Conservation (phyloP, 2,329 filamentous ascomycete species). For the Fusarium secorum region DNA sequence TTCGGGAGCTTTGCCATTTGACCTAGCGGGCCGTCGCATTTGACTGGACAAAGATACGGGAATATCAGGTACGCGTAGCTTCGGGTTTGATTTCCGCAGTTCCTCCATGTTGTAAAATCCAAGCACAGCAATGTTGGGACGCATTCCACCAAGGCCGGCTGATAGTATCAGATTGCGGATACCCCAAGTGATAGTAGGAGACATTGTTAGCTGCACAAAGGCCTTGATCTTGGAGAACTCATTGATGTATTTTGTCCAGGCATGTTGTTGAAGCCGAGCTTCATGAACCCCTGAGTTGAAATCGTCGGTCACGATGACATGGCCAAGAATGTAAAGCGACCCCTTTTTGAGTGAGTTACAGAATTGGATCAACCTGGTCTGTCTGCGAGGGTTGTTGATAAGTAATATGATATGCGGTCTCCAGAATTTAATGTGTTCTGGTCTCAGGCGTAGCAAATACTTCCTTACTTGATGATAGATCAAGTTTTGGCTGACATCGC, state of each 20-base stretch:
- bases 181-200: constrained; percentile 84
- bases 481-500: constrained; percentile 86
- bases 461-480: constrained; percentile 89
- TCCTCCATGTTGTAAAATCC: constrained; percentile 85
- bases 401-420: constrained; percentile 85
- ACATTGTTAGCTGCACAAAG: constrained; percentile 86
- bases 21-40: constrained; percentile 43
- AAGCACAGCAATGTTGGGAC: constrained; percentile 85
- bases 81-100: constrained; percentile 66
- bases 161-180: constrained; percentile 82
- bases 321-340: constrained; percentile 82
- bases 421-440: constrained; percentile 95
- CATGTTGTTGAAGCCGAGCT: constrained; percentile 79
- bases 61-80: constrained; percentile 63
- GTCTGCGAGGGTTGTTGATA: constrained; percentile 81
- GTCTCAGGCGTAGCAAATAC: constrained; percentile 81
- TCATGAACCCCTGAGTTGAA: constrained; percentile 82
- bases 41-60: constrained; percentile 49
- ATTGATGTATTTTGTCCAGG: constrained; percentile 84
- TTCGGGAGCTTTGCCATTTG: constrained; percentile 44
- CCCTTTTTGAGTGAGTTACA: constrained; percentile 93
- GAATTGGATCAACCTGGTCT: constrained; percentile 86
- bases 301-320: constrained; percentile 86
- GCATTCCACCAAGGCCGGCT: constrained; percentile 85
- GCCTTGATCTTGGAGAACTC: constrained; percentile 88